Evolutionary conservation across 768 basidiomycete species (phyloP).

Genomic region (Suillus luteus): DNA sequence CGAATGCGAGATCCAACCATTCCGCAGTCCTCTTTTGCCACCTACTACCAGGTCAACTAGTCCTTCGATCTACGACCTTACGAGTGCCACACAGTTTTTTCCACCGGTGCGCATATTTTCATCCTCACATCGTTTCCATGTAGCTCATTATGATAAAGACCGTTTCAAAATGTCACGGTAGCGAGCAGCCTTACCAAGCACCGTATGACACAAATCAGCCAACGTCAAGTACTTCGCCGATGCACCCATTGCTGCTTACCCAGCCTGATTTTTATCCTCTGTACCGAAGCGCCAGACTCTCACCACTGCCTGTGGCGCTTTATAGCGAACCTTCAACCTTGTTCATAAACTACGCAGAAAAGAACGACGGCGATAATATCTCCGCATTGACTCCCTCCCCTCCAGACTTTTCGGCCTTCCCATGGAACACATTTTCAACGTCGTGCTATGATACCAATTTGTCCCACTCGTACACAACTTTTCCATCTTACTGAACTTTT

Average conservation of each 20-base stretch:
- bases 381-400: not conserved
- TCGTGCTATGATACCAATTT: not conserved
- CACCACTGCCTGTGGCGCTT: slow-evolving; percentile 1
- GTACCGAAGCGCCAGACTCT: not conserved
- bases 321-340: not conserved
- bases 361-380: not conserved
- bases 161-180: not conserved
- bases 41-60: slow-evolving; percentile 15
- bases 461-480: slow-evolving; percentile 9
- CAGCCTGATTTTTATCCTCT: slow-evolving; percentile 1
- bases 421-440: slow-evolving; percentile 22
- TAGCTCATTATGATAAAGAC: not conserved
- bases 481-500: not conserved
- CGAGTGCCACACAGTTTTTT: not conserved
- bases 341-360: slow-evolving; percentile 5
- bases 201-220: not conserved
- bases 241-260: slow-evolving; percentile 2
- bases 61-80: not conserved
- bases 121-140: not conserved
- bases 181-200: slow-evolving; percentile 1
- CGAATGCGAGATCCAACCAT: slow-evolving; percentile 21
- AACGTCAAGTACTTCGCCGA: not conserved
- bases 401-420: slow-evolving; percentile 22
- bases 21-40: slow-evolving; percentile 35
- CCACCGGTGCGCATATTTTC: not conserved